Base-by-base conservation (phyloP, 2,329 filamentous ascomycete species). In the Penicillium palitans region DNA sequence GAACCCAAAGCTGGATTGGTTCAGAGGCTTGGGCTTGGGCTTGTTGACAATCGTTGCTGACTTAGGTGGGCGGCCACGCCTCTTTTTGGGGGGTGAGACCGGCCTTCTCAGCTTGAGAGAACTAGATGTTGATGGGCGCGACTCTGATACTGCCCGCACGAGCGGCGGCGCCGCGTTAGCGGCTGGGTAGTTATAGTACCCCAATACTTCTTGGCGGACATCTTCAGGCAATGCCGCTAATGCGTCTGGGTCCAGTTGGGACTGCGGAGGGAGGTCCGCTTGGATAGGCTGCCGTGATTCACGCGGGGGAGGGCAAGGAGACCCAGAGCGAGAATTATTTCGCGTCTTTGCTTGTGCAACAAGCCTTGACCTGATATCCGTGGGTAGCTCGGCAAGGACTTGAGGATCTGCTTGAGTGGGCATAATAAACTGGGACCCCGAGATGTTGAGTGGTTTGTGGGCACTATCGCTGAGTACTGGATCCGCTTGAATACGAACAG, bases 351-450 rank as follows among this genome's bases (percentile, higher is more conserved):
- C 79, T 68, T 89, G 87, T 9, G 83, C 83, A 61, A 90, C 81
- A 10, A 98, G 81, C 69, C 85, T 90, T 33, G 85, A 87, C 59
- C 91, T 84, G 62, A 98, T 96, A 70, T 96, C 91, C 33, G 81
- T 81, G 0, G 93, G 93, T 4, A 99, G 81, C 68, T 96, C 92
- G 1, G 89, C 89, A 4, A 98, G 76, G 0, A 96, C 88, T n/a
- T 83, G 80, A 0, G 89, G 87, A 70, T 99, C 95, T 2, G 90
- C 84, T 65, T 96, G 90, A 0, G 75, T 74, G 19, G 95, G 95
- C 66, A 99, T 81, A 47, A 98, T 85, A 68, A 99, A 99, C 68
- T 99, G 95, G 0, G 93, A 96, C 2, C 93, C 91, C 3, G 86
- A 81, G 3, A 91, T 84, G 68, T 97, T 96, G 24, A 96, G 78